Percentiles rank a stretch among this genome's conserved stretches.
Evolutionary conservation across 2,329 filamentous ascomycete genomes (phyloP).

Genomic region (Fusarium tupiense): DNA sequence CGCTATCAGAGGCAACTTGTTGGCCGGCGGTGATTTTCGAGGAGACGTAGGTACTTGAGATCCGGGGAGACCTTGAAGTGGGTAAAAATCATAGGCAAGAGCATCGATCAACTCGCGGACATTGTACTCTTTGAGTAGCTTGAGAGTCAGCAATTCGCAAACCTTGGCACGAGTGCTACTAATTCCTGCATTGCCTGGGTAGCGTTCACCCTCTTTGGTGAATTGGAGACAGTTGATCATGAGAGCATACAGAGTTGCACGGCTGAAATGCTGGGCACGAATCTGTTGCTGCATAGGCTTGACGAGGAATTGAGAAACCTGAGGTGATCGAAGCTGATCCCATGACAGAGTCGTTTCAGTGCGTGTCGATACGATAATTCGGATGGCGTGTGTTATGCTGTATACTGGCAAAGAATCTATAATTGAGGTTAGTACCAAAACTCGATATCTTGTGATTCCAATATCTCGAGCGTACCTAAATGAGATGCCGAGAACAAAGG

Average conservation of each 20-base stretch:
- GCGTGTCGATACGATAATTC: slow-evolving; percentile 81
- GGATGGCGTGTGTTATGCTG: slow-evolving; percentile 88
- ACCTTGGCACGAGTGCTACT: slow-evolving; percentile 87
- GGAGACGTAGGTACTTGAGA: slow-evolving; percentile 48
- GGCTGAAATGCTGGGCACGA: slow-evolving; percentile 81
- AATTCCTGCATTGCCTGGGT: slow-evolving; percentile 84
- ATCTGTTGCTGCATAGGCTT: slow-evolving; percentile 96
- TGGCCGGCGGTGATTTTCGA: slow-evolving; percentile 49
- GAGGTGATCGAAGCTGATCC: slow-evolving; percentile 95
- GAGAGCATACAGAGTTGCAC: slow-evolving; percentile 87
- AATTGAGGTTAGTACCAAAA: neutral
- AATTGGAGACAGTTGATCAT: slow-evolving; percentile 96
- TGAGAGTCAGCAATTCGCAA: slow-evolving; percentile 90
- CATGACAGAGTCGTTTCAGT: slow-evolving; percentile 93
- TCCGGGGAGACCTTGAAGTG: slow-evolving; percentile 79
- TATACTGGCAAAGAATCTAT: slow-evolving; percentile 88
- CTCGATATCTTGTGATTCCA: neutral
- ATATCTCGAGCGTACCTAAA: slow-evolving; percentile 64
- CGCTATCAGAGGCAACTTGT: slow-evolving; percentile 63
- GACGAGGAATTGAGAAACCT: slow-evolving; percentile 93
- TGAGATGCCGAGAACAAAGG: slow-evolving; percentile 84
- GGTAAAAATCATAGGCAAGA: slow-evolving; percentile 93
- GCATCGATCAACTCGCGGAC: slow-evolving; percentile 93
- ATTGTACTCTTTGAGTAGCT: slow-evolving; percentile 87
- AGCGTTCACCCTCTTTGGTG: slow-evolving; percentile 82